Evolutionary conservation across 805 yeast genomes (phyloP).

Genomic region (Spathaspora hagerdaliae): DNA sequence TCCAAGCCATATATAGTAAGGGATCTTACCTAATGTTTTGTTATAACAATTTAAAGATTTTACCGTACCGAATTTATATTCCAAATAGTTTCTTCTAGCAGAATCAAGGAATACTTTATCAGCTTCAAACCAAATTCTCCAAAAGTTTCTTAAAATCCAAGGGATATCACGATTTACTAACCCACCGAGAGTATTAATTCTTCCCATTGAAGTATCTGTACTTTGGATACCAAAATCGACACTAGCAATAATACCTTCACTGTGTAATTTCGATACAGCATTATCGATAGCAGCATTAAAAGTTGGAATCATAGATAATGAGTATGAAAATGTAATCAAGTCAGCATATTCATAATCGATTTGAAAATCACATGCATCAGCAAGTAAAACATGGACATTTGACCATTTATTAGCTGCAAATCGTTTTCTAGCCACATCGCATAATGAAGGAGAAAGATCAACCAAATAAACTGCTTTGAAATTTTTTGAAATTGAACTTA

Average conservation of each 20-base stretch:
- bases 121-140: slow-evolving; percentile 87
- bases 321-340: slow-evolving; percentile 72
- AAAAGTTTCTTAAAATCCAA: slow-evolving; percentile 74
- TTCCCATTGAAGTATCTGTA: slow-evolving; percentile 57
- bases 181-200: slow-evolving; percentile 75
- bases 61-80: slow-evolving; percentile 76
- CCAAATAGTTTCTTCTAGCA: slow-evolving; percentile 77
- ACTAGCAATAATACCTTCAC: slow-evolving; percentile 60
- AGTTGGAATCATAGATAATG: slow-evolving; percentile 81
- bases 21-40: slow-evolving; percentile 64
- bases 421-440: slow-evolving; percentile 65
- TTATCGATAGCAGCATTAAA: slow-evolving; percentile 77
- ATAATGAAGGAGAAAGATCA: slow-evolving; percentile 73
- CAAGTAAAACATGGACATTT: slow-evolving; percentile 65
- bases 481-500: slow-evolving; percentile 41
- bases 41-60: slow-evolving; percentile 70
- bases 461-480: slow-evolving; percentile 69
- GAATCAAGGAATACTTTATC: slow-evolving; percentile 78
- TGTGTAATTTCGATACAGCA: slow-evolving; percentile 48
- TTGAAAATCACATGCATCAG: slow-evolving; percentile 71
- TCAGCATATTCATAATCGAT: slow-evolving; percentile 53
- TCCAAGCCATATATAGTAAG: slow-evolving; percentile 82
- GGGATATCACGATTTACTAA: slow-evolving; percentile 65
- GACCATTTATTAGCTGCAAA: slow-evolving; percentile 41
- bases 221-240: slow-evolving; percentile 83